phyloP scores from a whole-genome alignment of 1,284 basidiomycete genomes.

The Chalciporus sp. region DNA sequence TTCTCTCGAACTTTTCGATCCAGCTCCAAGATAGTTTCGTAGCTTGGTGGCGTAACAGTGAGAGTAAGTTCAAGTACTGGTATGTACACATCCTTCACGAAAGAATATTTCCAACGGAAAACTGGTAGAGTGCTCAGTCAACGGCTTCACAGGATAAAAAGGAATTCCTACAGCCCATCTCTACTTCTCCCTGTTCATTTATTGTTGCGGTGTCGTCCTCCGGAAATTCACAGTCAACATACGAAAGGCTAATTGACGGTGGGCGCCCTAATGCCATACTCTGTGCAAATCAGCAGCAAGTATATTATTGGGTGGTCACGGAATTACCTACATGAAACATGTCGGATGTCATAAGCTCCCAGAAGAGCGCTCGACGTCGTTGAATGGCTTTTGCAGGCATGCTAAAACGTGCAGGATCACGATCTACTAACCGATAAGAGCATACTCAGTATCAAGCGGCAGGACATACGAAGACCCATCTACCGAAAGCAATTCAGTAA shows the following conservation, averaged over 20 bases:
- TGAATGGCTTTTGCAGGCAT: constrained; percentile 56
- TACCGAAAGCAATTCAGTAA: constrained; percentile 28
- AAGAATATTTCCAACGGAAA: constrained; percentile 36
- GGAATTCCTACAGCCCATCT: constrained; percentile 48
- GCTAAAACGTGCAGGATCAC: constrained; percentile 61
- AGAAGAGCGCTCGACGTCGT: constrained; percentile 57
- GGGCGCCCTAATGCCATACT: constrained; percentile 56
- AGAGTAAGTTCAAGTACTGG: constrained; percentile 52
- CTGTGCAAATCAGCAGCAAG: constrained; percentile 32
- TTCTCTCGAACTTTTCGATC: constrained; percentile 61
- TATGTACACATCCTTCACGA: constrained; percentile 50
- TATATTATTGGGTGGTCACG: neutral
- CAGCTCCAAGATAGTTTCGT: constrained; percentile 56
- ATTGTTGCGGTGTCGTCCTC: constrained; percentile 48
- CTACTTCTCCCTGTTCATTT: constrained; percentile 48
- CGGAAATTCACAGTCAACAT: constrained; percentile 60
- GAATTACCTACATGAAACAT: constrained; percentile 45
- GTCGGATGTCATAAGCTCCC: constrained; percentile 57
- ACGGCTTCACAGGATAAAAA: neutral
- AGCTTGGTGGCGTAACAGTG: constrained; percentile 51
- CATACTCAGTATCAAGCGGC: neutral
- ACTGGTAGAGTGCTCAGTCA: constrained; percentile 25
- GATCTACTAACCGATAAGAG: constrained; percentile 43
- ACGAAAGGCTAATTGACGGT: constrained; percentile 55
- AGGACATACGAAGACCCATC: constrained; percentile 57